Base-by-base conservation (phyloP, 2,329 filamentous ascomycete species). In the Epichloe festucae region DNA sequence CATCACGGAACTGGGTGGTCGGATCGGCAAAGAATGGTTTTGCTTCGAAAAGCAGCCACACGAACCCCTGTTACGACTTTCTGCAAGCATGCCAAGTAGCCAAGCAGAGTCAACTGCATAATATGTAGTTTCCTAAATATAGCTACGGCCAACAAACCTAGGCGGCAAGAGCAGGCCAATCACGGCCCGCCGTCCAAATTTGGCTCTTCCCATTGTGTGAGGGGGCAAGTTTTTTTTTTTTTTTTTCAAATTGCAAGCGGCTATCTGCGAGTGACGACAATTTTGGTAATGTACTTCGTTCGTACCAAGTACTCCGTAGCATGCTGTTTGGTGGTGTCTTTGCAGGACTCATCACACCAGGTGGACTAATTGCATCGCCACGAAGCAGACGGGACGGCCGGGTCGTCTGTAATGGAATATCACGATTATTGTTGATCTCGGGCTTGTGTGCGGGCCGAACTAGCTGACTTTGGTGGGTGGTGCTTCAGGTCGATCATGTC, bases 161-260 rank as follows among this genome's bases (percentile, higher is more conserved):
- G 58, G 64, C 64, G 64, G 62, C 60, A 64, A 66, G 46, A 23
- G 27, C 41, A 6, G 49, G 41, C 64, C 64, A 66, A 66, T 66
- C 59, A 66, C 31, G 46, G 4, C 4, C 46, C 15, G 35, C 23
- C 21, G 46, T 46, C 53, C 55, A 61, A 60, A 62, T 62, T 62
- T 64, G 60, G 57, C 36, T 51, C 35, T 40, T 45, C 10, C 17
- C 12, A 39, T 50, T 38, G 35, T 31, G 31, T 31, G 23, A 19
- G n/a, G 7, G 15, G 34, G 12, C 21, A 31, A 7, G 4, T 8
- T 10, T n/a, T 27, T 2, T 27, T 27, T 27, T 8, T 6, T 27
- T 23, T 27, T 27, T 2, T 23, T 23, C 5, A 6, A 4, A 10
- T 31, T 10, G 8, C 27, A 31, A 31, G 27, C 27, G 8, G 27